A percentile compares a stretch with the other conserved stretches of the same genome.
Conservation (phyloP, 2,329 filamentous ascomycete genomes). For the Claviceps spartinae region DNA sequence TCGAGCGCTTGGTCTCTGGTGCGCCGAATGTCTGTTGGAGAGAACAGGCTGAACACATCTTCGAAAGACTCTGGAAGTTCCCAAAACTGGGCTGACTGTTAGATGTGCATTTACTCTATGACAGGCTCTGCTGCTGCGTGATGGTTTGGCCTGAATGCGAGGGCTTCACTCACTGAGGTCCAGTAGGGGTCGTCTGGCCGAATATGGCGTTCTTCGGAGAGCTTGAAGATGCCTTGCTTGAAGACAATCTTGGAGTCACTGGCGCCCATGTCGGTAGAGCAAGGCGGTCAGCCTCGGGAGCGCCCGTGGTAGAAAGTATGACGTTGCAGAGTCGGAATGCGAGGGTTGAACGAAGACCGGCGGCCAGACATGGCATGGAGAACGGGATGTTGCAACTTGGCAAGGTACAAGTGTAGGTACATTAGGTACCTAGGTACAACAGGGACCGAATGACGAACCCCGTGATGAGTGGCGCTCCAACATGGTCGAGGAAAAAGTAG, state of each 20-base stretch:
- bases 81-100: conserved; percentile 60
- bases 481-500: no score
- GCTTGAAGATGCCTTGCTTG: conserved; percentile 93
- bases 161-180: conserved; percentile 54
- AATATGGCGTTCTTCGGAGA: conserved; percentile 85
- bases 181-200: conserved; percentile 82
- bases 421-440: no score
- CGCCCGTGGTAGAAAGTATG: conserved; percentile 7
- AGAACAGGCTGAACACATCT: conserved; percentile 94
- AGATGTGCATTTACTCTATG: background rate
- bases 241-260: conserved; percentile 98
- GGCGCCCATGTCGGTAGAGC: conserved; percentile 60
- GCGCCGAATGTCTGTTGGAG: conserved; percentile 73
- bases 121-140: background rate
- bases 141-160: background rate
- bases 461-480: no score
- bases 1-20: conserved; percentile 73
- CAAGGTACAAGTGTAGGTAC: no score
- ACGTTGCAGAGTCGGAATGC: conserved; percentile 1
- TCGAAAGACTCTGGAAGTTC: conserved; percentile 90
- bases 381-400: background rate
- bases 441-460: no score
- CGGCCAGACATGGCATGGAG: background rate
- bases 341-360: background rate
- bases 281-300: conserved; percentile 9